Evolutionary conservation across 2,329 filamentous ascomycete genomes (phyloP).

Genomic region (Diaporthe helianthi): DNA sequence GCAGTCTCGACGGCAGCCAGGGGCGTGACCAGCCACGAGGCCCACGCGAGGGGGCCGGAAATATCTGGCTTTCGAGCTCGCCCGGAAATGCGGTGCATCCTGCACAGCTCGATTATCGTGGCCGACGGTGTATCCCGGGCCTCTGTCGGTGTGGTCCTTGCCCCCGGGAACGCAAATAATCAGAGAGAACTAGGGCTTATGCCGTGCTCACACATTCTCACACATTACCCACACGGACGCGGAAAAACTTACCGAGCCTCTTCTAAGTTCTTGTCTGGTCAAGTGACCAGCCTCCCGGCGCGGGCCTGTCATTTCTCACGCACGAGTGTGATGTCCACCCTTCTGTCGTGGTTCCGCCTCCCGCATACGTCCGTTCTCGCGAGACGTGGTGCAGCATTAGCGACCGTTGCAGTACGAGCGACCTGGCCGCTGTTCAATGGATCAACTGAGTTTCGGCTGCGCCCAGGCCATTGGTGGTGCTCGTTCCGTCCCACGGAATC

Average conservation of each 20-base stretch:
- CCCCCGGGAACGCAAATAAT: not conserved
- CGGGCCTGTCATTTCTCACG: not conserved
- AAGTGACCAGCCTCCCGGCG: conserved; percentile 14
- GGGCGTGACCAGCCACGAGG: not conserved
- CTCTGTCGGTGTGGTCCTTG: not conserved
- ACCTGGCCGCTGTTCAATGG: not conserved
- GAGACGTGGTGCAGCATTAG: not conserved
- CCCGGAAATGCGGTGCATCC: conserved; percentile 27
- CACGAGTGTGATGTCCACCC: not conserved
- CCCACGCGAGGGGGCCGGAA: conserved; percentile 2
- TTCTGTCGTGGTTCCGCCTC: not conserved
- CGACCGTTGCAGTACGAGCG: conserved; percentile 1
- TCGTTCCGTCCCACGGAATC: not conserved
- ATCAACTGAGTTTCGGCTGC: not conserved
- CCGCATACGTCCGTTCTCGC: not conserved
- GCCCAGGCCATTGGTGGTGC: not conserved
- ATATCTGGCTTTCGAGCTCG: conserved; percentile 16
- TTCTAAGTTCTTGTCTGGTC: conserved; percentile 5
- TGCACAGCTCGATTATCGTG: conserved; percentile 17
- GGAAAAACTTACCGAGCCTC: conserved; percentile 1
- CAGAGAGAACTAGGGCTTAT: conserved; percentile 20
- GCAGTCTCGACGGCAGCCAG: not conserved
- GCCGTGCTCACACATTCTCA: conserved; percentile 18
- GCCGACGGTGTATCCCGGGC: conserved; percentile 7
- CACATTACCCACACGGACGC: conserved; percentile 9